Evolutionary conservation across 2,329 filamentous ascomycete species (phyloP), one percentile per base, ranked within the genome.

Genomic region (Nigrospora osmanthi): DNA sequence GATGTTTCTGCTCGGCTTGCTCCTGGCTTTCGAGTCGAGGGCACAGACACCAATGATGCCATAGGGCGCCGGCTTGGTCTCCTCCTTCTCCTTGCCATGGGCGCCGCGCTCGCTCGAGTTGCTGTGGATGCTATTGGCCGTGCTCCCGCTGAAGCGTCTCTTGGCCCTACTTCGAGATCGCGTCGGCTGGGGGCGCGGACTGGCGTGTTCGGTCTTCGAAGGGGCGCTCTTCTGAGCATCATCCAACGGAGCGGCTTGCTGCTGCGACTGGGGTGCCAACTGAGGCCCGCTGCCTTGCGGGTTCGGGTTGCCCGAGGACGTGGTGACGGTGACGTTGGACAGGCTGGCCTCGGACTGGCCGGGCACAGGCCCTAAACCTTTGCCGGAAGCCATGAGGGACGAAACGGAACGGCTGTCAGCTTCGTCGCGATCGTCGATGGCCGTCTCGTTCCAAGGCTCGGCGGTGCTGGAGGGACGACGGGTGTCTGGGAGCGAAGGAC

Each of bases 1-100:
- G 54, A 98, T 98, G 59, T 95, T 97, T 53, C 94, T 80, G 60
- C 91, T 96, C 1, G 93, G 93, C 66, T 97, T 97, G 73, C 90
- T 96, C 58, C 93, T 80, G 33, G 93, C 93, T 69, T 98, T 98
- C 54, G 91, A 80, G 67, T 98, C 93, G 47, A 98, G 73, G 17
- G 93, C 94, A 63, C 93, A 98, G 11, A 98, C 89, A 43, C 93
- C 93, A 58, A 98, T 95, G 40, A 82, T 73, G 37, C 81, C 81
- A 62, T 71, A 76, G 2, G 77, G 74, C 4, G 79, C 73, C 11
- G 78, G 76, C 61, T 80, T 83, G 28, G 62, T 67, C 54, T 80
- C 74, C 57, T 83, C 75, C 59, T 76, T 78, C 57, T 83, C 76
- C 50, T 74, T 71, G 52, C 72, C 62, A 33, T 73, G 65, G 49